A percentile compares a stretch with the other conserved stretches of the same genome.
These are phyloP conservation scores for Trametes elegans DNA, from an alignment of 768 basidiomycete species.

Conservation along the genomic window DNA sequence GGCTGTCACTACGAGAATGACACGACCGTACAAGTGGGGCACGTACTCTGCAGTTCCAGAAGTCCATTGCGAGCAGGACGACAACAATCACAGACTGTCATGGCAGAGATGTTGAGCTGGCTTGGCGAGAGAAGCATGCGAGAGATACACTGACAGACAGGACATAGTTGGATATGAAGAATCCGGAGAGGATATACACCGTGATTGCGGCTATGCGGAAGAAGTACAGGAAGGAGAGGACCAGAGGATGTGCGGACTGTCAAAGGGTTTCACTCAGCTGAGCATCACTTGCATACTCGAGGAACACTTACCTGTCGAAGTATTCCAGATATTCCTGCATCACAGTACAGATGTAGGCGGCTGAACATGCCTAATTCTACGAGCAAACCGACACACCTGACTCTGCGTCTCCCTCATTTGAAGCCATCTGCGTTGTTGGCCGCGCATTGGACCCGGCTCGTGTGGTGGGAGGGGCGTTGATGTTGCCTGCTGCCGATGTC, in stretches of 20 bases:
- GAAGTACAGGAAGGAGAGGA: conserved; percentile 84
- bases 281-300: background rate
- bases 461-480: conserved; percentile 36
- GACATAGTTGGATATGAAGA: conserved; percentile 88
- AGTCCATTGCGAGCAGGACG: conserved; percentile 92
- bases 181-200: conserved; percentile 92
- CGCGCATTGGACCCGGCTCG: conserved; percentile 44
- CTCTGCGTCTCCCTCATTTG: conserved; percentile 67
- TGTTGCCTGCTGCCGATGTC: conserved; percentile 35
- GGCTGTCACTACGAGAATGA: background rate
- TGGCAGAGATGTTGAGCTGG: conserved; percentile 1
- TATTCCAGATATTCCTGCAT: conserved; percentile 59
- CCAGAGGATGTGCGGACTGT: conserved; percentile 77
- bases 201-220: conserved; percentile 87
- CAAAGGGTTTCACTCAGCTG: background rate
- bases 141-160: conserved; percentile 64
- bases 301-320: conserved; percentile 60
- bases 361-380: background rate
- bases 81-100: conserved; percentile 85
- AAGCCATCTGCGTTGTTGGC: conserved; percentile 45
- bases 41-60: conserved; percentile 93
- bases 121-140: background rate
- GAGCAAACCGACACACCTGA: conserved; percentile 49
- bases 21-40: background rate
- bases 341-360: background rate